These are phyloP conservation scores for Verticillium nubilum DNA, from an alignment of 2,329 filamentous ascomycete genomes.

Conservation along the genomic window DNA sequence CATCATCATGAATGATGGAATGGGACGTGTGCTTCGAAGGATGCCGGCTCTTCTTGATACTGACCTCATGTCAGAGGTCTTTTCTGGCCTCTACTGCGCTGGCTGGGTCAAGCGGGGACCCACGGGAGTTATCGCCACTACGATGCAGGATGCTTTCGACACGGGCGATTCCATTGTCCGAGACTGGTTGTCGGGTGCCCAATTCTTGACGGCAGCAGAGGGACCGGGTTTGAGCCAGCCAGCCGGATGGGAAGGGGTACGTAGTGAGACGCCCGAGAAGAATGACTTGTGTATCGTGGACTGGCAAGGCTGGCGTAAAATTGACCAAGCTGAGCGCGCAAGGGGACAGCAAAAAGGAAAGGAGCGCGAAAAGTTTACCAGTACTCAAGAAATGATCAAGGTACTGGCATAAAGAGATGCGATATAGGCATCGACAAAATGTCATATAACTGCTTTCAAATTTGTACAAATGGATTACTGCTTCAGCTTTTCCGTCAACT, in stretches of 20 bases:
- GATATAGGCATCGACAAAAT: neutral
- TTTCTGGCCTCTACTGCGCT: constrained; percentile 78
- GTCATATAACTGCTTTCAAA: too few relatives aligned
- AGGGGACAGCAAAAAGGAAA: constrained; percentile 66
- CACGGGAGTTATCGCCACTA: constrained; percentile 91
- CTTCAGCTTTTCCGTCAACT: constrained; percentile 93
- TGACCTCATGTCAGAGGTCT: constrained; percentile 33
- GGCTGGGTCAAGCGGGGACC: constrained; percentile 96
- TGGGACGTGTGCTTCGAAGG: constrained; percentile 59
- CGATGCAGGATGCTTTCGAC: constrained; percentile 89
- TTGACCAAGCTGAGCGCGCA: constrained; percentile 71
- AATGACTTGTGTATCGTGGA: constrained; percentile 58
- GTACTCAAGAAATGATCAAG: constrained; percentile 49
- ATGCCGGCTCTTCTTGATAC: constrained; percentile 20
- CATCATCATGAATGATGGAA: constrained; percentile 75
- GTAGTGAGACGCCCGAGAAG: constrained; percentile 45
- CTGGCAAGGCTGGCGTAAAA: constrained; percentile 81
- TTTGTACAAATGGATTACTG: constrained; percentile 1
- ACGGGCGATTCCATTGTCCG: constrained; percentile 77
- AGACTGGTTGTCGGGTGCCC: constrained; percentile 58
- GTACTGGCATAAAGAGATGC: neutral
- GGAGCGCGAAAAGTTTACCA: constrained; percentile 66
- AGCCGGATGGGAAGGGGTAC: constrained; percentile 75
- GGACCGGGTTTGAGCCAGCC: neutral
- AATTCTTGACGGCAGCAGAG: constrained; percentile 27